Conservation (phyloP, 257 asterid species). For the Thymus quinquecostatus region DNA sequence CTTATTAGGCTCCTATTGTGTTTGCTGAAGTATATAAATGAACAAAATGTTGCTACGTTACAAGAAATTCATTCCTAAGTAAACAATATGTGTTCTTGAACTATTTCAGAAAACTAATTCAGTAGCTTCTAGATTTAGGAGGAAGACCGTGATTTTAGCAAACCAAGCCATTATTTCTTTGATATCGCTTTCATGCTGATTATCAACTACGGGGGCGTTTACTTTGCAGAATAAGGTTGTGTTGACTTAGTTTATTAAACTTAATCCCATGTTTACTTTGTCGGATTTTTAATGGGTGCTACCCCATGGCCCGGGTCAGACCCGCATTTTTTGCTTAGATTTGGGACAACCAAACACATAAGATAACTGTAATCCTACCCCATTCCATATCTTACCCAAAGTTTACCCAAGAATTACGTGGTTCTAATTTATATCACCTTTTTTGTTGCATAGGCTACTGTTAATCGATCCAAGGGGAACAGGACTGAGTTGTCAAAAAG, state of each 20-base stretch:
- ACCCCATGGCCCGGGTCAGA: too few species aligned
- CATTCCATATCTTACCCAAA: too few species aligned
- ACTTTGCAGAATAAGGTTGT: too few species aligned
- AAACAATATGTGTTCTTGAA: background rate
- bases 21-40: constrained; percentile 9
- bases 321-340: too few species aligned
- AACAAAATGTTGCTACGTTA: background rate
- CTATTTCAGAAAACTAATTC: background rate
- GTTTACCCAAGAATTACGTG: background rate
- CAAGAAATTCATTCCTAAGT: background rate
- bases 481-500: constrained; percentile 78
- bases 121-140: background rate
- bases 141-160: background rate
- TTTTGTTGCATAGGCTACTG: constrained; percentile 66
- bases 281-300: too few species aligned
- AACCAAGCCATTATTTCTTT: background rate
- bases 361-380: too few species aligned
- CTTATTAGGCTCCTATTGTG: constrained; percentile 1
- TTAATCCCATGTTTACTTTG: too few species aligned
- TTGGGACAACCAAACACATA: too few species aligned
- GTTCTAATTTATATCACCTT: constrained; percentile 8
- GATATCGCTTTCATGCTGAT: background rate
- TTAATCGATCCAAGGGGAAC: constrained; percentile 91
- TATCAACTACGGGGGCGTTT: background rate
- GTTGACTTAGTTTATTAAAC: too few species aligned